Base-by-base conservation (phyloP, 2,329 filamentous ascomycete species). In the Thermothelomyces thermophilus region DNA sequence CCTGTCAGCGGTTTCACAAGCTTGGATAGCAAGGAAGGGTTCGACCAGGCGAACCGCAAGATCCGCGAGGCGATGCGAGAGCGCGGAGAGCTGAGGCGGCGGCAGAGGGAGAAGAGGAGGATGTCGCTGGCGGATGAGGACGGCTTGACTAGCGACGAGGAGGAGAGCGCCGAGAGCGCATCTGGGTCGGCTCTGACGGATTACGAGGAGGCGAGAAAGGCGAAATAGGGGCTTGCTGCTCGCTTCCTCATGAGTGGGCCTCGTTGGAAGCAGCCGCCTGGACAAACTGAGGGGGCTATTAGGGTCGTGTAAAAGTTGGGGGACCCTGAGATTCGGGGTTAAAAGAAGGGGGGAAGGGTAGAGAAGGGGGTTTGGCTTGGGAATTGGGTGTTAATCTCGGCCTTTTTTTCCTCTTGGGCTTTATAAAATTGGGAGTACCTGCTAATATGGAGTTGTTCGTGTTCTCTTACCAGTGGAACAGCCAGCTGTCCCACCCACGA, bases 21-120 rank as follows among this genome's bases (percentile, higher is more conserved):
- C 6, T 67, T 84, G 47, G 77, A 88, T 60, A 79, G 79, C 2
- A 79, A 82, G 41, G 85, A 81, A 42, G 82, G 85, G 2, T 80
- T 95, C 54, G 85, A 91, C 48, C 85, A 94, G 67, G 88, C 95
- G 2, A 90, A 81, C 63, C 80, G 81, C 67, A 89, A 86, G 71
- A 90, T 97, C 58, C 78, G 87, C 47, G 86, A 83, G 58, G 89
- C 89, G 4, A 95, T 97, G 87, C 74, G 77, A 59, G 84, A 90
- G 66, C 71, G 87, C n/a, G 84, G 84, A 2, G 77, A 83, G 63
- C 64, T 77, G 53, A 66, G 75, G 56, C 74, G 86, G 57, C 67
- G 71, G 58, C 77, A 73, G 72, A 80, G 74, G 56, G 66, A 62
- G 56, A 57, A 48, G 56, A 65, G 46, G 54, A 67, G 5, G 63